These are phyloP conservation scores for Acacia acuminata DNA, from an alignment of 306 rosid species.

Conservation along the genomic window DNA sequence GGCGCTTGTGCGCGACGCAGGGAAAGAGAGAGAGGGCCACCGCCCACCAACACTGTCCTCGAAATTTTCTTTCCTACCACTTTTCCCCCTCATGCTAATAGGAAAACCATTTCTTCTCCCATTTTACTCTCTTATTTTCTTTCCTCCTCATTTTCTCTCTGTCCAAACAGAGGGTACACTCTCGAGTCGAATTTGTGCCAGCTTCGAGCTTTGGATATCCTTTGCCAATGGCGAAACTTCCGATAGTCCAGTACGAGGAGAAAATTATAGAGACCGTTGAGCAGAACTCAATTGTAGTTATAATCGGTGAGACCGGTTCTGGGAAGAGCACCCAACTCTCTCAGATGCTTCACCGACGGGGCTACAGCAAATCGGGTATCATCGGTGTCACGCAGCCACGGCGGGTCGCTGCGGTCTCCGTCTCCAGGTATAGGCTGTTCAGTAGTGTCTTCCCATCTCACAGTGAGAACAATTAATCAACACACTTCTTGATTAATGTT, in stretches of 20 bases:
- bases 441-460: neutral
- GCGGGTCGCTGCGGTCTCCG: conserved; percentile 94
- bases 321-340: conserved; percentile 98
- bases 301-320: conserved; percentile 95
- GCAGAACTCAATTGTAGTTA: conserved; percentile 59
- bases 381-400: conserved; percentile 95
- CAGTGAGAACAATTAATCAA: neutral
- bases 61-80: too few species aligned
- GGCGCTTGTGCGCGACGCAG: too few species aligned
- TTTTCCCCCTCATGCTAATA: too few species aligned
- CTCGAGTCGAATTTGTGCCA: neutral
- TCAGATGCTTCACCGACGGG: conserved; percentile 79
- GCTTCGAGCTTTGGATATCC: neutral
- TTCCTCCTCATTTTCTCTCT: too few species aligned
- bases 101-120: too few species aligned
- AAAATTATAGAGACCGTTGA: conserved; percentile 75
- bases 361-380: conserved; percentile 66
- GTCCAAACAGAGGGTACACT: neutral
- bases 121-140: too few species aligned
- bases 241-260: conserved; percentile 82
- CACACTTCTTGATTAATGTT: conserved; percentile 26
- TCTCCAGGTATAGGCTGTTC: conserved; percentile 58
- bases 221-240: conserved; percentile 67
- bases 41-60: too few species aligned
- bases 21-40: too few species aligned